Conservation (phyloP, 257 asterid species). For the Phtheirospermum japonicum region DNA sequence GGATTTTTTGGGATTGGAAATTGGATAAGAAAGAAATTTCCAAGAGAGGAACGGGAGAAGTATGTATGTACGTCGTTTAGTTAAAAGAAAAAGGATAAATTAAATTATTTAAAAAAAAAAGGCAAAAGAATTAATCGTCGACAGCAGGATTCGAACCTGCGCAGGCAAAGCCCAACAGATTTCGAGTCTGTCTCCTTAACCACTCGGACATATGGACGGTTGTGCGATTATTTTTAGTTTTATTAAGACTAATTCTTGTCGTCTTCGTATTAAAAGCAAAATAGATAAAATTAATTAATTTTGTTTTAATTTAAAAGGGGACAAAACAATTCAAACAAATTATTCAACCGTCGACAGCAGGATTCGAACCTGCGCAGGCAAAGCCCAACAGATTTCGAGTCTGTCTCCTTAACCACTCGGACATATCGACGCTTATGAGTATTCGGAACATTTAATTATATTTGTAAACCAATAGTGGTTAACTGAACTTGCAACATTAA, state of each 20-base stretch:
- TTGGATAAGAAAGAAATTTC: not conserved
- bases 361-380: slow-evolving; percentile 66
- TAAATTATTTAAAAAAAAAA: not conserved
- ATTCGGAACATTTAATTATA: too few species aligned
- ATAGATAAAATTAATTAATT: too few species aligned
- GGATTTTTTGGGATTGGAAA: not conserved
- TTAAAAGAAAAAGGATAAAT: not conserved
- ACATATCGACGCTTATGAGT: slow-evolving; percentile 77
- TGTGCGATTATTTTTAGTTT: not conserved
- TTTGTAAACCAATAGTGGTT: too few species aligned
- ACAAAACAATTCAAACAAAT: too few species aligned
- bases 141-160: slow-evolving; percentile 64
- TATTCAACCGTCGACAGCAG: slow-evolving; percentile 67
- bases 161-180: slow-evolving; percentile 65
- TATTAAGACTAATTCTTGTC: too few species aligned
- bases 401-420: slow-evolving; percentile 99
- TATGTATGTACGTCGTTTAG: not conserved
- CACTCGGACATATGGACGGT: slow-evolving; percentile 88
- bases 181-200: slow-evolving; percentile 93
- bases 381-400: slow-evolving; percentile 71
- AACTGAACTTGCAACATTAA: too few species aligned
- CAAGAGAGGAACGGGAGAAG: not conserved
- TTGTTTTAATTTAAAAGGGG: too few species aligned
- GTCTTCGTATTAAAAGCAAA: too few species aligned
- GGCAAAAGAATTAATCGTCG: slow-evolving; percentile 27